Evolutionary conservation across 2,329 filamentous ascomycete genomes (phyloP).

Genomic region (Cryphonectria radicalis): DNA sequence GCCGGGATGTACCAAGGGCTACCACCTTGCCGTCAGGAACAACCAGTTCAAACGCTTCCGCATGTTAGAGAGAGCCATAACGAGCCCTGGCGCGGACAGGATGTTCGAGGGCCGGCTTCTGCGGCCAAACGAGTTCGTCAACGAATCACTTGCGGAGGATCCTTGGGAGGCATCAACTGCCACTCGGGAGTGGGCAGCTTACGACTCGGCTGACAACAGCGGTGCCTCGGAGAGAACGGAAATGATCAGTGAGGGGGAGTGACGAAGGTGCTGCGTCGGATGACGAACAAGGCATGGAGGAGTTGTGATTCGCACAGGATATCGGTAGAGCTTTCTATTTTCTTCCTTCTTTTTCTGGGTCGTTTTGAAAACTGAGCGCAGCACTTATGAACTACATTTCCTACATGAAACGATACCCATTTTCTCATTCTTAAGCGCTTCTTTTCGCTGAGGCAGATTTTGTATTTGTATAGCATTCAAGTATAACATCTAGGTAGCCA

Average conservation of each 20-base stretch:
- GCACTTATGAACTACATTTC: neutral
- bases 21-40: constrained; percentile 23
- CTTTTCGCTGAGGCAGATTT: neutral
- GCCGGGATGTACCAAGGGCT: constrained; percentile 20
- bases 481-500: neutral
- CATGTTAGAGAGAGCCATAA: neutral
- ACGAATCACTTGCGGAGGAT: constrained; percentile 12
- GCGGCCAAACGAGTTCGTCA: constrained; percentile 25
- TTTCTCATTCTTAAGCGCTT: neutral
- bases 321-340: no score
- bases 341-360: neutral
- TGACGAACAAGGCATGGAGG: neutral
- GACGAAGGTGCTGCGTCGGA: neutral
- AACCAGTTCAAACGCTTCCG: constrained; percentile 17
- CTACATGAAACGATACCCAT: neutral
- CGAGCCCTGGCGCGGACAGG: constrained; percentile 11
- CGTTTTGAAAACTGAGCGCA: neutral
- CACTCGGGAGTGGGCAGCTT: neutral
- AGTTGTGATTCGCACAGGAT: neutral
- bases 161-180: neutral
- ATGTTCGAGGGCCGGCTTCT: constrained; percentile 25
- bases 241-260: constrained; percentile 6
- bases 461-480: neutral
- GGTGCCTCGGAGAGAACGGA: constrained; percentile 19
- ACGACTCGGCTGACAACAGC: neutral